These are phyloP conservation scores for Rhodotorula sp. DNA, from an alignment of 1,284 basidiomycete species.

Conservation along the genomic window DNA sequence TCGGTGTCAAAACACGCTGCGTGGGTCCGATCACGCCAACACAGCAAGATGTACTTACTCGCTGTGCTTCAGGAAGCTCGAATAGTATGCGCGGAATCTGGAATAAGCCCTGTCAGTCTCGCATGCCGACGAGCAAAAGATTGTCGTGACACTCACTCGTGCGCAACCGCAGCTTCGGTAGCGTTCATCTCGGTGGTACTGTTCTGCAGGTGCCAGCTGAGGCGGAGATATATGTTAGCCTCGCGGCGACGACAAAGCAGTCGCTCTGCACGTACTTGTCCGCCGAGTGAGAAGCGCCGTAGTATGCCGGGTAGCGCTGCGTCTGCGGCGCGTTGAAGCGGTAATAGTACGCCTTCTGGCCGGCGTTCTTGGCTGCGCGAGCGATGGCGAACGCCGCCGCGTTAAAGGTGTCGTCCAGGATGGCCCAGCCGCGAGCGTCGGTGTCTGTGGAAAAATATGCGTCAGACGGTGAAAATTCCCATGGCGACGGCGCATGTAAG, in stretches of 20 bases:
- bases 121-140: no score
- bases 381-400: background rate
- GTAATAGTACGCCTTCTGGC: background rate
- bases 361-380: background rate
- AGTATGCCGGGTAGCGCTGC: background rate
- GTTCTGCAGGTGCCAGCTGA: slow-evolving; percentile 9
- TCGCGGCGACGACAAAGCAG: no score
- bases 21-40: no score
- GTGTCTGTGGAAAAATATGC: background rate
- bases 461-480: background rate
- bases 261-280: background rate
- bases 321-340: slow-evolving; percentile 13
- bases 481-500: no score
- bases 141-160: background rate
- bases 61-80: slow-evolving; percentile 17
- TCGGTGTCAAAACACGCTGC: no score
- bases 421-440: background rate
- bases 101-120: background rate
- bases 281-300: background rate
- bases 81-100: slow-evolving; percentile 15
- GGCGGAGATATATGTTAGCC: background rate
- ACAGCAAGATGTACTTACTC: background rate
- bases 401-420: slow-evolving; percentile 5
- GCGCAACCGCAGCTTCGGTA: slow-evolving; percentile 7
- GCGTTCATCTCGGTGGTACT: slow-evolving; percentile 9